A percentile compares a stretch with the other conserved stretches of the same genome.
phyloP scores from a whole-genome alignment of 78 protist genomes.

The Planoprotostelium fungivorum region DNA sequence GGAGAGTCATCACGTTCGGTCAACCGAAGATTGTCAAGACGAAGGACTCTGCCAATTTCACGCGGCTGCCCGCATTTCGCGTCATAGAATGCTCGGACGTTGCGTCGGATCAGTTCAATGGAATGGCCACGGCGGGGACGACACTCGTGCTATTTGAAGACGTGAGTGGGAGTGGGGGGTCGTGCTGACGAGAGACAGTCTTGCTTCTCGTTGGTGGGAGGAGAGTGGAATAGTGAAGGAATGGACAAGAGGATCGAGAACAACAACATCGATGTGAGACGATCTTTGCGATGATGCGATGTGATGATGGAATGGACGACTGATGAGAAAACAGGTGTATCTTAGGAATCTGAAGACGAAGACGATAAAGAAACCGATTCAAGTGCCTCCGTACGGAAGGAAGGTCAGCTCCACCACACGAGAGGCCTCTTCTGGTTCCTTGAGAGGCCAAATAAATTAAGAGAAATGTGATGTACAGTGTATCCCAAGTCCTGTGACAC shows the following conservation, averaged over 20 bases:
- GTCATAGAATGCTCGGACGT: background rate
- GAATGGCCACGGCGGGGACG: background rate
- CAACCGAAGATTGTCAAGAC: background rate
- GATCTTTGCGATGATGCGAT: too few species aligned
- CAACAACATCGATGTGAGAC: background rate
- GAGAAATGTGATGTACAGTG: too few species aligned
- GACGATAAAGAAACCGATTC: background rate
- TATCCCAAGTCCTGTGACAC: too few species aligned
- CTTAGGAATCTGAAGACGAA: background rate
- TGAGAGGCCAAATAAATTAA: too few species aligned
- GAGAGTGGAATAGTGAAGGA: background rate
- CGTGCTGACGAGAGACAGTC: background rate
- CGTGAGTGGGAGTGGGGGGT: background rate
- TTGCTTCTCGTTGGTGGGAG: background rate
- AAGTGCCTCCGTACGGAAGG: background rate
- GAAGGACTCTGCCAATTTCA: background rate
- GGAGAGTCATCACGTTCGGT: background rate
- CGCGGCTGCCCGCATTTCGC: background rate
- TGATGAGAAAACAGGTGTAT: too few species aligned
- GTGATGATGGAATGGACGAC: too few species aligned
- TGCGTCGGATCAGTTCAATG: background rate
- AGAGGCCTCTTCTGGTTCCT: too few species aligned
- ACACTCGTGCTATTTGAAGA: background rate
- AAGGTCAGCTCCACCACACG: too few species aligned
- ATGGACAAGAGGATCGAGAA: background rate